These are phyloP conservation scores for Colletotrichum navitas DNA, from an alignment of 2,329 filamentous ascomycete species.

Conservation along the genomic window DNA sequence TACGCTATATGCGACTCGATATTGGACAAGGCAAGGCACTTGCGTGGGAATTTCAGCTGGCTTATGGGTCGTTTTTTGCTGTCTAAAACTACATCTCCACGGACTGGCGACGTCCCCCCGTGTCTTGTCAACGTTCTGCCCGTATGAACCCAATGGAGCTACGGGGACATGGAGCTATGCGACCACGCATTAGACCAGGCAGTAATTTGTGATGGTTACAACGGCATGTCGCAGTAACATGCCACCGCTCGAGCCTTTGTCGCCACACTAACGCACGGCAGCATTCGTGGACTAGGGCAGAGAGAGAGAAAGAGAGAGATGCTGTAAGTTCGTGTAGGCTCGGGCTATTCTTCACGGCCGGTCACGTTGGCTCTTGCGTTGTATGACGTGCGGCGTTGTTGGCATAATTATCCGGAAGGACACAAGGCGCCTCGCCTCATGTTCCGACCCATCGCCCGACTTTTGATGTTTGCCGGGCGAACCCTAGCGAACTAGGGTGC, in stretches of 20 bases:
- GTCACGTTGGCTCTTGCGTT: not conserved
- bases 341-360: not conserved
- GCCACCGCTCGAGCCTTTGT: not conserved
- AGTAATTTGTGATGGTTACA: not conserved
- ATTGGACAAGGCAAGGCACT: conserved; percentile 1
- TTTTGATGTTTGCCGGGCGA: not conserved
- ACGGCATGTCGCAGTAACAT: not conserved
- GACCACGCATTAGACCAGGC: not conserved
- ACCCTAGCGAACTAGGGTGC: not conserved
- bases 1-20: not conserved
- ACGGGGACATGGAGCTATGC: not conserved
- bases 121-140: not conserved
- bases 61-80: not conserved
- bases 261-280: not conserved
- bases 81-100: not conserved
- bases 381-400: not conserved
- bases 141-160: not conserved
- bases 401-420: not conserved
- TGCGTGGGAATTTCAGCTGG: not conserved
- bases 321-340: not conserved
- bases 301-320: not conserved
- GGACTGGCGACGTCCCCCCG: not conserved
- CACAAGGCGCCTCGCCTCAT: too few relatives aligned
- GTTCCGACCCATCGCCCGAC: not conserved
- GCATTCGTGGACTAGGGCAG: not conserved